Conservation (phyloP, 2,329 filamentous ascomycete genomes). For the Endothia cerciana region DNA sequence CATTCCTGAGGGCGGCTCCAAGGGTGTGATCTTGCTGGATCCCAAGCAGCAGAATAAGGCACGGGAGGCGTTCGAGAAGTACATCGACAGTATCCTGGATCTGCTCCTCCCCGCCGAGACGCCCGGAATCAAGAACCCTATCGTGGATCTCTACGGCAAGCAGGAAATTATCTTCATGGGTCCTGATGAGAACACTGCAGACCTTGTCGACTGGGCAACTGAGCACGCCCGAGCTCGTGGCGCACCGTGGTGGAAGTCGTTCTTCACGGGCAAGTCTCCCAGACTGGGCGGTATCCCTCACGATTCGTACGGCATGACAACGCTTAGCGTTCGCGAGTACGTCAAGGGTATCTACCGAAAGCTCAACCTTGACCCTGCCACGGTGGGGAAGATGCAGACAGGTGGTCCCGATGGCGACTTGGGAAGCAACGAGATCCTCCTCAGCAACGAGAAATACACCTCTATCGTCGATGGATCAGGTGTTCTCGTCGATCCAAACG, state of each 20-base stretch:
- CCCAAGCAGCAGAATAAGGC: slow-evolving; percentile 93
- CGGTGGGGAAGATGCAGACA: slow-evolving; percentile 93
- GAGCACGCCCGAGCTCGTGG: slow-evolving; percentile 86
- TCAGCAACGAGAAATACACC: slow-evolving; percentile 94
- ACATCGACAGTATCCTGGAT: slow-evolving; percentile 98
- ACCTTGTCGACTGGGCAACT: slow-evolving; percentile 98
- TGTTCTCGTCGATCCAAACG: slow-evolving; percentile 90
- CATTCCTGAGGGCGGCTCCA: slow-evolving; percentile 96
- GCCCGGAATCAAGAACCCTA: slow-evolving; percentile 97
- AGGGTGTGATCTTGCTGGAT: slow-evolving; percentile 95
- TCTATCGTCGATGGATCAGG: slow-evolving; percentile 95
- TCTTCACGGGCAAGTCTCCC: slow-evolving; percentile 98
- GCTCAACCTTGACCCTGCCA: slow-evolving; percentile 82
- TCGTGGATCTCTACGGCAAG: slow-evolving; percentile 93
- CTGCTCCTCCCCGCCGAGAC: slow-evolving; percentile 86
- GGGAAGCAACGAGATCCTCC: slow-evolving; percentile 95
- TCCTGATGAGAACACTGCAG: slow-evolving; percentile 97
- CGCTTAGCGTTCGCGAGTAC: slow-evolving; percentile 92
- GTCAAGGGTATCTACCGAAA: slow-evolving; percentile 97
- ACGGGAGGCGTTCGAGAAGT: slow-evolving; percentile 95
- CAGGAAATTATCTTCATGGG: slow-evolving; percentile 98
- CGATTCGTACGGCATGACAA: slow-evolving; percentile 97
- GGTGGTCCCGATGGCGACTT: slow-evolving; percentile 96
- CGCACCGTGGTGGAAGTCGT: slow-evolving; percentile 99
- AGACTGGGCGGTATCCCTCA: slow-evolving; percentile 96